Evolutionary conservation across 164 flowering plant genomes (phyloP).

Genomic region (Akebia trifoliata): DNA sequence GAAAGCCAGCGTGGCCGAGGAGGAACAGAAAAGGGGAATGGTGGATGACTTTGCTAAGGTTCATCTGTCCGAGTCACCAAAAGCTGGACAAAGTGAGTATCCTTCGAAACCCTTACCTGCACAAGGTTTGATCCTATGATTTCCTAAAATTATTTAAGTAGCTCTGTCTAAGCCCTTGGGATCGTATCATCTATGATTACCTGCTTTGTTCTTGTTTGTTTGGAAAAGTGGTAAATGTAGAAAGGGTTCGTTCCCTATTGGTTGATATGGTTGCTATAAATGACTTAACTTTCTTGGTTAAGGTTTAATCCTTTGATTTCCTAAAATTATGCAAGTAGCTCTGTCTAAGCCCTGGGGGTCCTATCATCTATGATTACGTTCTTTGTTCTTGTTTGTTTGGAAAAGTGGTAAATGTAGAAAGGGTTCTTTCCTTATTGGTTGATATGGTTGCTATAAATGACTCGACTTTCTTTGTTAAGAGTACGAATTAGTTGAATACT

Average conservation of each 20-base stretch:
- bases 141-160: conserved; percentile 27
- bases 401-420: conserved; percentile 10
- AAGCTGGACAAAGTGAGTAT: conserved; percentile 30
- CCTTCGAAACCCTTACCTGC: conserved; percentile 42
- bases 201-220: conserved; percentile 12
- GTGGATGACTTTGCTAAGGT: conserved; percentile 60
- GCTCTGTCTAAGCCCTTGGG: conserved; percentile 1
- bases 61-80: conserved; percentile 55
- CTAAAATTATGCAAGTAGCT: conserved; percentile 25
- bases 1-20: conserved; percentile 57
- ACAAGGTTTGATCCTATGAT: conserved; percentile 55
- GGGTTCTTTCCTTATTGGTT: conserved; percentile 1
- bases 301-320: conserved; percentile 52
- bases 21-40: conserved; percentile 48
- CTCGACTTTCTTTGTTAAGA: conserved; percentile 20
- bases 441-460: neutral
- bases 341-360: conserved; percentile 4
- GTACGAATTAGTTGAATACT: too few relatives aligned
- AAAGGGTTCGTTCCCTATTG: conserved; percentile 1
- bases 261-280: conserved; percentile 2
- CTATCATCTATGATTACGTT: conserved; percentile 7
- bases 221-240: conserved; percentile 9
- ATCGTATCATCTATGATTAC: conserved; percentile 7
- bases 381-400: conserved; percentile 9
- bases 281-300: conserved; percentile 6